Percentiles rank a stretch among this genome's conserved stretches.
phyloP scores from a whole-genome alignment of 257 asterid species.

The Mentha longifolia region DNA sequence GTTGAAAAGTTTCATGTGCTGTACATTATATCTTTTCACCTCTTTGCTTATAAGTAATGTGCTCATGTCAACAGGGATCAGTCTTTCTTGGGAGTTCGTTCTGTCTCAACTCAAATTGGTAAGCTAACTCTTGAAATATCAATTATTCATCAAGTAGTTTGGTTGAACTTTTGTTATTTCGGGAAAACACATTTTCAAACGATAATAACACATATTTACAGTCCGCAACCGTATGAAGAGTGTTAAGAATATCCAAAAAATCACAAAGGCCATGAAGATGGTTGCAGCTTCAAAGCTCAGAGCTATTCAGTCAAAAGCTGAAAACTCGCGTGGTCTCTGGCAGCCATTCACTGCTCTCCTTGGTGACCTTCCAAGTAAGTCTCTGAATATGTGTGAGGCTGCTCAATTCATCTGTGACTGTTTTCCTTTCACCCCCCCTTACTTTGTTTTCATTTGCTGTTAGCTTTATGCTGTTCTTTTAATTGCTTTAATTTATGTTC shows the following conservation, averaged over 20 bases:
- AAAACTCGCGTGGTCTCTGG: conserved; percentile 97
- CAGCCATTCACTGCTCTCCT: conserved; percentile 99
- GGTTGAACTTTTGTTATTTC: conserved; percentile 31
- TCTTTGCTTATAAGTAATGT: conserved; percentile 25
- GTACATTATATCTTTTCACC: neutral
- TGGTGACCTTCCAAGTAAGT: conserved; percentile 93
- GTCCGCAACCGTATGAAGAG: conserved; percentile 98
- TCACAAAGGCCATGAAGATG: conserved; percentile 99
- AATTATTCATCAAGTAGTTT: conserved; percentile 7
- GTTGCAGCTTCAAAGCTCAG: conserved; percentile 99
- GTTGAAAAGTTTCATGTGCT: neutral
- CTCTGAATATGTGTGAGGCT: neutral
- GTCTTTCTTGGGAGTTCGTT: conserved; percentile 65
- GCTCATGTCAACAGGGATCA: conserved; percentile 58
- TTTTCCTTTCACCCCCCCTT: neutral
- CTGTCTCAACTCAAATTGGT: conserved; percentile 89
- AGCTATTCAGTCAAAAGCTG: conserved; percentile 84
- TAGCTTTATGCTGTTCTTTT: neutral
- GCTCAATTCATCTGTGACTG: conserved; percentile 5
- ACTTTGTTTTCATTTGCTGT: conserved; percentile 5
- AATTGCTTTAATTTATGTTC: conserved; percentile 12
- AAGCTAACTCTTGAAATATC: conserved; percentile 30
- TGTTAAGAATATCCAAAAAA: conserved; percentile 91
- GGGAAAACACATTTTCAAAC: conserved; percentile 38
- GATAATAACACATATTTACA: conserved; percentile 45